Percentiles rank a stretch among this genome's conserved stretches.
phyloP scores from a whole-genome alignment of 2,329 filamentous ascomycete genomes.

The Diaporthe humulicola region DNA sequence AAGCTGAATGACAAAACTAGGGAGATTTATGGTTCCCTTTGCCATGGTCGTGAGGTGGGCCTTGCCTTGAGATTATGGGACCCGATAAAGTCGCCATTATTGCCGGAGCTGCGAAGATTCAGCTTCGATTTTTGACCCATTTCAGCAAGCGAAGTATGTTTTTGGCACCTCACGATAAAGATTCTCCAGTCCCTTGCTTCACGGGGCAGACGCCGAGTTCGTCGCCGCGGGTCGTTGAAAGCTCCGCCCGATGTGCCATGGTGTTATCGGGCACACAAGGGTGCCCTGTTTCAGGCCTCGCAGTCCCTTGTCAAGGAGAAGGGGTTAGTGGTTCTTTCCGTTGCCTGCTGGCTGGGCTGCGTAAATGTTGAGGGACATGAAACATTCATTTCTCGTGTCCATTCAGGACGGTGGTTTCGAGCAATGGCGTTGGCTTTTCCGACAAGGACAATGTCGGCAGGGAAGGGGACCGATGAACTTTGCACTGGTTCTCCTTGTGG shows the following conservation, averaged over 20 bases:
- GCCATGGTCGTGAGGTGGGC: conserved; percentile 20
- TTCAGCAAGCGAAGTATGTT: conserved; percentile 19
- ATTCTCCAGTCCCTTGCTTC: conserved; percentile 6
- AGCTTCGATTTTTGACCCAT: conserved; percentile 19
- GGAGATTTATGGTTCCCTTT: background rate
- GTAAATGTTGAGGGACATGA: conserved; percentile 33
- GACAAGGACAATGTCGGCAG: background rate
- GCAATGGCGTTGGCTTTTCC: conserved; percentile 1
- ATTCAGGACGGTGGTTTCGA: conserved; percentile 36
- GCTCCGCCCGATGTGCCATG: conserved; percentile 26
- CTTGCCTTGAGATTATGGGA: conserved; percentile 17
- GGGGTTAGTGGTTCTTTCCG: conserved; percentile 13
- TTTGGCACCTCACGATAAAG: conserved; percentile 19
- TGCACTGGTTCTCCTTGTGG: conserved; percentile 5
- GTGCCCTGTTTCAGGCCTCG: conserved; percentile 18
- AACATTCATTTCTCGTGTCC: conserved; percentile 41
- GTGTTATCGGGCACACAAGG: conserved; percentile 14
- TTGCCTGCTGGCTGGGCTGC: conserved; percentile 15
- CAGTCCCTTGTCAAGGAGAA: conserved; percentile 27
- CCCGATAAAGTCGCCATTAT: conserved; percentile 1
- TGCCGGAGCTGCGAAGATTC: conserved; percentile 13
- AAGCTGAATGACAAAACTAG: background rate
- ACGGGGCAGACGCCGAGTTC: conserved; percentile 20
- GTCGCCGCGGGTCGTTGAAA: conserved; percentile 12
- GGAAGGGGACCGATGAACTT: background rate